phyloP scores from a whole-genome alignment of 352 stramenopile species.

The Phytophthora sansomeana region DNA sequence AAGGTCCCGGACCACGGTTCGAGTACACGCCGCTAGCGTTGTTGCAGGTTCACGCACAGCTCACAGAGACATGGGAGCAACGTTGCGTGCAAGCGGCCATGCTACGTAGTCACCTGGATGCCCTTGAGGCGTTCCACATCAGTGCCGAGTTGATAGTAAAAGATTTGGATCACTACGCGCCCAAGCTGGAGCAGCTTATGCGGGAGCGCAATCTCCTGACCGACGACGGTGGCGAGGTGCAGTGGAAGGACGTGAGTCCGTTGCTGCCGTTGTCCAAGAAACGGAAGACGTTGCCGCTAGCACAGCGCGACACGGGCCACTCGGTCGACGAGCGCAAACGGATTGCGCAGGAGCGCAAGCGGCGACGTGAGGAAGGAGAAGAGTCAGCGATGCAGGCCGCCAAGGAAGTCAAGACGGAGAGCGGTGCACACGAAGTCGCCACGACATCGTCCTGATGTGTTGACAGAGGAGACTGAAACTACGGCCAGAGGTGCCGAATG shows the following conservation, averaged over 20 bases:
- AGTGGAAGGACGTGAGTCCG: conserved; percentile 68
- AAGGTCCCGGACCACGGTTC: conserved; percentile 53
- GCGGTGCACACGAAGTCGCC: conserved; percentile 12
- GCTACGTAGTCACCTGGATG: conserved; percentile 75
- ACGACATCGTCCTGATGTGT: conserved; percentile 25
- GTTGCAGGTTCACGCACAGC: conserved; percentile 78
- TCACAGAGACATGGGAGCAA: conserved; percentile 90
- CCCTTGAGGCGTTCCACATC: conserved; percentile 58
- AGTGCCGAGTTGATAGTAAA: conserved; percentile 52
- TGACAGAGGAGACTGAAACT: conserved; percentile 9
- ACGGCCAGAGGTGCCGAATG: background rate
- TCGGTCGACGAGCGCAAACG: conserved; percentile 85
- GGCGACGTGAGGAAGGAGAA: conserved; percentile 51
- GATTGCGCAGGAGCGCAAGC: conserved; percentile 79
- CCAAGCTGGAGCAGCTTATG: conserved; percentile 81
- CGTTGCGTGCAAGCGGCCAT: conserved; percentile 75
- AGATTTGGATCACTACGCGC: conserved; percentile 79
- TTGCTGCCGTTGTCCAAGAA: conserved; percentile 66
- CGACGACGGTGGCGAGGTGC: conserved; percentile 16
- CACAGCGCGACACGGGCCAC: conserved; percentile 73
- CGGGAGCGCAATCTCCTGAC: conserved; percentile 61
- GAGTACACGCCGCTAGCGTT: conserved; percentile 78
- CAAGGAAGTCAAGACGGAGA: conserved; percentile 31
- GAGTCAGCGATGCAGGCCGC: conserved; percentile 12
- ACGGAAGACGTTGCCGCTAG: conserved; percentile 67